These are phyloP conservation scores for Zygosaccharomyces pseudobailii DNA, from an alignment of 1,139 yeast genomes.

Conservation along the genomic window DNA sequence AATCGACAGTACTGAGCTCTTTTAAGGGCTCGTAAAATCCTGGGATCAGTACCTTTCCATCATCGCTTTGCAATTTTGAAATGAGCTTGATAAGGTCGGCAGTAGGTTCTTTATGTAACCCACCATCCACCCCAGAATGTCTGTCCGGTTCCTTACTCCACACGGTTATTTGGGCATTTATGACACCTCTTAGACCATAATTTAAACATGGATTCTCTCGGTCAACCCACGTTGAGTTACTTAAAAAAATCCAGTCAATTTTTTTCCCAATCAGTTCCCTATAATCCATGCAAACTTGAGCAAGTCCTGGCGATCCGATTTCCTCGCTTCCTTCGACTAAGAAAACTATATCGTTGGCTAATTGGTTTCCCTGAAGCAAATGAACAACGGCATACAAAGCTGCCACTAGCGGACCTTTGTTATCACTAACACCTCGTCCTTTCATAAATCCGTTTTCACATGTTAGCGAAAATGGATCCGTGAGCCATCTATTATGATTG, in stretches of 20 bases:
- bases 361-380: slow-evolving; percentile 46
- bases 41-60: slow-evolving; percentile 61
- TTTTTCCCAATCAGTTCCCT: slow-evolving; percentile 50
- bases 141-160: slow-evolving; percentile 76
- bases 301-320: slow-evolving; percentile 84
- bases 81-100: slow-evolving; percentile 74
- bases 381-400: slow-evolving; percentile 86
- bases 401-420: slow-evolving; percentile 91
- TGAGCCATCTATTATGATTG: slow-evolving; percentile 58
- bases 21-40: slow-evolving; percentile 63
- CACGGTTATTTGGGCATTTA: slow-evolving; percentile 70
- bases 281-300: slow-evolving; percentile 52
- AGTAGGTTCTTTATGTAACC: slow-evolving; percentile 82
- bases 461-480: slow-evolving; percentile 71
- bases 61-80: slow-evolving; percentile 54
- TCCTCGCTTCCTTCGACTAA: slow-evolving; percentile 95
- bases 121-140: slow-evolving; percentile 97
- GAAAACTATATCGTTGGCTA: slow-evolving; percentile 73
- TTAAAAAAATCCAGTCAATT: slow-evolving; percentile 83
- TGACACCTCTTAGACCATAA: slow-evolving; percentile 89
- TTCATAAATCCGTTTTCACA: slow-evolving; percentile 81
- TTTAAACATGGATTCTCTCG: slow-evolving; percentile 85
- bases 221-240: slow-evolving; percentile 93
- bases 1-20: slow-evolving; percentile 53
- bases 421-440: slow-evolving; percentile 92